These are phyloP conservation scores for Botryosphaeria dothidea DNA, from an alignment of 2,329 filamentous ascomycete genomes.

Conservation along the genomic window DNA sequence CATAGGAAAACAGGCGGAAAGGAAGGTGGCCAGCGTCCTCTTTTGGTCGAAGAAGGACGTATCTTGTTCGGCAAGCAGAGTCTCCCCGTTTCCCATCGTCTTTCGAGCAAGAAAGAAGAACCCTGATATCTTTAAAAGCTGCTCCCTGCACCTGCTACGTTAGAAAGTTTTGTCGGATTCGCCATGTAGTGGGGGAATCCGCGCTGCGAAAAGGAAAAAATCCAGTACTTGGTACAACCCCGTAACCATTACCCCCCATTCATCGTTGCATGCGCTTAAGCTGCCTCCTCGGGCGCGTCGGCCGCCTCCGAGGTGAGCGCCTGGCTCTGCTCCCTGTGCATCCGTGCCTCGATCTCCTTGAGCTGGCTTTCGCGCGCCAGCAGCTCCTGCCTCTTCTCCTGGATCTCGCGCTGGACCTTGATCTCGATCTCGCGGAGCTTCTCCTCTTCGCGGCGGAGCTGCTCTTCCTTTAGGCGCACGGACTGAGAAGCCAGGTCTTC, in stretches of 20 bases:
- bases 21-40: slow-evolving; percentile 4
- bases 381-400: slow-evolving; percentile 99
- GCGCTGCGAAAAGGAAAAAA: slow-evolving; percentile 19
- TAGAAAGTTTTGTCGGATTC: slow-evolving; percentile 19
- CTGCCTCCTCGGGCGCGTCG: slow-evolving; percentile 15
- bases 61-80: slow-evolving; percentile 7
- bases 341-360: slow-evolving; percentile 96
- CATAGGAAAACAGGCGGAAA: slow-evolving; percentile 17
- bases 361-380: slow-evolving; percentile 96
- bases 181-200: slow-evolving; percentile 4
- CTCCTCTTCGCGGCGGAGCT: slow-evolving; percentile 98
- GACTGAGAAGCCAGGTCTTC: slow-evolving; percentile 96
- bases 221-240: slow-evolving; percentile 18
- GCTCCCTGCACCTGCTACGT: slow-evolving; percentile 19
- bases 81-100: background rate
- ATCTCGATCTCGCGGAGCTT: slow-evolving; percentile 99
- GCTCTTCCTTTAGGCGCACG: slow-evolving; percentile 98
- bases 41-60: background rate
- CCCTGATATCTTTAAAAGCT: slow-evolving; percentile 13
- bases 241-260: slow-evolving; percentile 9
- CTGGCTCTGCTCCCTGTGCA: slow-evolving; percentile 80
- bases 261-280: slow-evolving; percentile 9
- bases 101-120: slow-evolving; percentile 15
- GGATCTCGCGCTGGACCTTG: slow-evolving; percentile 99
- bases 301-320: slow-evolving; percentile 13